These are phyloP conservation scores for Tulasnella calospora DNA, from an alignment of 768 basidiomycete species.

Conservation along the genomic window DNA sequence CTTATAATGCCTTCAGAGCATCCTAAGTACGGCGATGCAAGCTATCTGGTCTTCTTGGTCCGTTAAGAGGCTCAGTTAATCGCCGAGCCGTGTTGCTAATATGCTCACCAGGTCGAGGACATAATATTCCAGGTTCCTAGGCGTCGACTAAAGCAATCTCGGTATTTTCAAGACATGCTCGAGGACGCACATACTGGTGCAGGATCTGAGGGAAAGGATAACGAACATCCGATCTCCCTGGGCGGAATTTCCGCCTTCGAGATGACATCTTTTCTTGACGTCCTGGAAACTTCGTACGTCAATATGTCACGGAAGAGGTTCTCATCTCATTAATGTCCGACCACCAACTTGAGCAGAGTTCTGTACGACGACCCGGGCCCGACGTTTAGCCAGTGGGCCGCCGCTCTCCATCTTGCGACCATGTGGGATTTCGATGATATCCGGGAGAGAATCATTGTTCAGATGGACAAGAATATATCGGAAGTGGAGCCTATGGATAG, in stretches of 20 bases:
- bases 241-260: constrained; percentile 7
- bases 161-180: not conserved
- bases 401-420: constrained; percentile 20
- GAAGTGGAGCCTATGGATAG: not conserved
- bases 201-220: not conserved
- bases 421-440: constrained; percentile 20
- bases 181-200: not conserved
- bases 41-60: not conserved
- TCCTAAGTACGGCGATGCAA: not conserved
- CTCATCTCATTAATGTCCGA: not conserved
- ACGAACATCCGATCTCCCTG: not conserved
- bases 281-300: not conserved
- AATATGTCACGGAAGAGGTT: not conserved
- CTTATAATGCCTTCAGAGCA: not conserved
- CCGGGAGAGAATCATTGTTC: not conserved
- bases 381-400: not conserved
- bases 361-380: not conserved
- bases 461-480: not conserved
- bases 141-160: not conserved
- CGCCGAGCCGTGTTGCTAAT: not conserved
- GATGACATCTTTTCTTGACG: constrained; percentile 16
- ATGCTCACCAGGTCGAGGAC: not conserved
- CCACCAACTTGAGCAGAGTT: not conserved
- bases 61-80: not conserved
- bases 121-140: not conserved